Base-by-base conservation (phyloP, 1,284 basidiomycete species). In the Spongispora temasekensis region DNA sequence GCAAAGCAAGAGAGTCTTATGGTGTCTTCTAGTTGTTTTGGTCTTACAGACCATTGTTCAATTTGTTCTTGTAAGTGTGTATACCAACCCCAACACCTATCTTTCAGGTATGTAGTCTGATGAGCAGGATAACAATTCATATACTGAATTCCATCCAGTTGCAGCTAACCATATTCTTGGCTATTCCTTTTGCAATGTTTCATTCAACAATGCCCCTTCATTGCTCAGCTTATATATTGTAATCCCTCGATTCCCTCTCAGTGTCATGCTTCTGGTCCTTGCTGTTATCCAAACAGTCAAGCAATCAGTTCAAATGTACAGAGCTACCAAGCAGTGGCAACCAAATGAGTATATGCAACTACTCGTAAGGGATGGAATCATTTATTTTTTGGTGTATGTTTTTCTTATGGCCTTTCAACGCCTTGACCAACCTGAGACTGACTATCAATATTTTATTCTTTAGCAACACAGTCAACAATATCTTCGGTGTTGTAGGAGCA, bases 351-450 rank as follows among this genome's bases (percentile, higher is more conserved):
- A 19, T 30, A 13, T 65, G 32, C 32, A 25, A 2, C 21, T 65
- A 3, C 58, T 68, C 13, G 51, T 57, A 23, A 57, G 50, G 8
- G 67, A 71, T 15, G 67, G 67, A 5, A 19, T 53, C 3, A 8
- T 59, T 13, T 68, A 68, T 31, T 69, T 68, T 35, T 3, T 59
- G 4, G 32, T 69, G 66, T 67, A 37, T 7, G 68, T 58, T 9
- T 23, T 32, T 30, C 21, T 42, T 19, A 10, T n/a, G n/a, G n/a
- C n/a, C n/a, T n/a, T n/a, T n/a, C n/a, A n/a, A n/a, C n/a, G n/a
- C n/a, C n/a, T n/a, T n/a, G n/a, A n/a, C n/a, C n/a, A n/a, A n/a
- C n/a, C n/a, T n/a, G n/a, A n/a, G n/a, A n/a, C n/a, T n/a, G n/a
- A n/a, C n/a, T n/a, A n/a, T n/a, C n/a, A n/a, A n/a, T n/a, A n/a